Evolutionary conservation across 1,284 basidiomycete species (phyloP), one percentile per base, ranked within the genome.

Genomic region (Cryptococcus jaspeensis): DNA sequence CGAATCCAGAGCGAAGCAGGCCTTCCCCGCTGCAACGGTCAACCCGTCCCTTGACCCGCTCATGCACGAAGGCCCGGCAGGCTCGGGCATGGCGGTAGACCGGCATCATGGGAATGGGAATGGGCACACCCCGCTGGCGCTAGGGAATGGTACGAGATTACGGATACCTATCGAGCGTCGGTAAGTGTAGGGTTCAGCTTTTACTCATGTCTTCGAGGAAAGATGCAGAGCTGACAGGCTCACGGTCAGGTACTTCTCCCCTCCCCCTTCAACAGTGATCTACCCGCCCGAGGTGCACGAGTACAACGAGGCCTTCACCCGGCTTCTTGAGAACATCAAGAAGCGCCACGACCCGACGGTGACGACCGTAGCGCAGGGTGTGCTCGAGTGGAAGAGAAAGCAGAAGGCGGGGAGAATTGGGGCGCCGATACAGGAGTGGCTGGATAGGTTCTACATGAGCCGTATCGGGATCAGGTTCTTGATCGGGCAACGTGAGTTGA

Each of bases 381-480:
- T 85, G 25, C 74, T 85, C 50, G 84, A 85, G 66, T 84, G 84
- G 81, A 85, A 85, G 74, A 76, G 78, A 59, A 78, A 74, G 32
- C 74, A 77, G 53, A 72, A 74, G 58, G 63, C 64, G 25, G 71
- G 75, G 32, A 72, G 75, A 59, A 76, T 78, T 41, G 91, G 92
- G 20, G 83, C 89, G 35, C 91, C 94, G 65, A 90, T 99, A 51
- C 94, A 98, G 75, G 85, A 87, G 23, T 99, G 95, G 89, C 80
- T 99, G 64, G 96, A 99, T 78, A 83, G 96, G 53, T 99, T 99
- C 79, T 98, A 99, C 76, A 87, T 99, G 84, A 91, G 87, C 23
- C 87, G 96, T 50, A 99, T 99, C 60, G 96, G 93, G 1, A 96
- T 97, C 63, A 88, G 93, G 2, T 96, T 96, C 72, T 80, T 97